phyloP scores from a whole-genome alignment of 805 yeast species.

The Kazachstania psychrophila region DNA sequence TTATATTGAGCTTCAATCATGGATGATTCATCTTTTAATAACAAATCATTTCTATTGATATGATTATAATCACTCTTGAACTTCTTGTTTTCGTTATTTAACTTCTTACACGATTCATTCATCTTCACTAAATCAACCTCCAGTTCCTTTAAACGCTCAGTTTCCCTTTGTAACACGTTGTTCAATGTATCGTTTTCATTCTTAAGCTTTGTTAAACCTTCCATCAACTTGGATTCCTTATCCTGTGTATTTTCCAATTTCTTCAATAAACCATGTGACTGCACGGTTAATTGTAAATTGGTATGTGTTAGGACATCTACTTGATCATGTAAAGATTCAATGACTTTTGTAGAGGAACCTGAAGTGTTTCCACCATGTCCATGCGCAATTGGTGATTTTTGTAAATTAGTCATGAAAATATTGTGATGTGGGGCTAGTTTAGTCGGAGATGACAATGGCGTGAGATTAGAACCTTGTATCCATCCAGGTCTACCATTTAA shows the following conservation, averaged over 20 bases:
- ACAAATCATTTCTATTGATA: slow-evolving; percentile 6
- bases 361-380: too few species aligned
- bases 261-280: slow-evolving; percentile 42
- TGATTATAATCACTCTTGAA: slow-evolving; percentile 1
- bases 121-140: slow-evolving; percentile 36
- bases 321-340: slow-evolving; percentile 36
- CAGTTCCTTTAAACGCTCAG: slow-evolving; percentile 55
- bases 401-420: slow-evolving; percentile 21
- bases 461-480: neutral
- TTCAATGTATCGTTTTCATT: slow-evolving; percentile 71
- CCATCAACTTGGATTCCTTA: slow-evolving; percentile 40
- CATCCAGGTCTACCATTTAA: too few species aligned
- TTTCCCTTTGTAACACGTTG: slow-evolving; percentile 31
- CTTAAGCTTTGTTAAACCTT: slow-evolving; percentile 50
- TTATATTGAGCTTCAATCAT: slow-evolving; percentile 18
- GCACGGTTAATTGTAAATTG: slow-evolving; percentile 30
- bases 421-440: slow-evolving; percentile 20
- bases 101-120: slow-evolving; percentile 3
- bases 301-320: slow-evolving; percentile 45
- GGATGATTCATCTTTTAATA: slow-evolving; percentile 10
- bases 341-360: slow-evolving; percentile 25
- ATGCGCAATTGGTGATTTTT: slow-evolving; percentile 13
- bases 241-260: slow-evolving; percentile 39
- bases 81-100: slow-evolving; percentile 2
- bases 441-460: slow-evolving; percentile 14